Percentiles rank a stretch among this genome's conserved stretches.
These are phyloP conservation scores for Russula sp. DNA, from an alignment of 768 basidiomycete genomes.

Conservation along the genomic window DNA sequence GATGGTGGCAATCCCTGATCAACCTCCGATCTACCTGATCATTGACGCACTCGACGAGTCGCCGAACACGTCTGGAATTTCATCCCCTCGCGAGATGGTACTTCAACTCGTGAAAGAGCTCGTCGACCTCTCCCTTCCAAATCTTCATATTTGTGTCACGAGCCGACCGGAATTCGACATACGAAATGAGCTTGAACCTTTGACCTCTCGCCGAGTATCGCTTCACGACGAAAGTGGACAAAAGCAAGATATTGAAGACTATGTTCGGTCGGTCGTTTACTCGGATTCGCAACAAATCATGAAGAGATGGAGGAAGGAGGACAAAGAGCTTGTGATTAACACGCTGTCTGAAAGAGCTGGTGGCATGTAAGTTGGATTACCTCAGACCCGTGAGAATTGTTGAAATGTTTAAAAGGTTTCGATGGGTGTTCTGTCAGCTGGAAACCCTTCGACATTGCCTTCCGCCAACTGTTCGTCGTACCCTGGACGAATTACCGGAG, in stretches of 20 bases:
- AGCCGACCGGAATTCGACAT: slow-evolving; percentile 16
- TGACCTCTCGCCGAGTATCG: neutral
- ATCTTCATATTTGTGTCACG: slow-evolving; percentile 9
- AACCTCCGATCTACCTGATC: slow-evolving; percentile 3
- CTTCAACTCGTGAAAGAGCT: slow-evolving; percentile 11
- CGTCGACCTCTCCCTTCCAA: neutral
- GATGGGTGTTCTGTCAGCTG: slow-evolving; percentile 5
- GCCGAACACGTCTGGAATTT: neutral
- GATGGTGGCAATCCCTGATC: slow-evolving; percentile 4
- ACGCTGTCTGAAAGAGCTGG: slow-evolving; percentile 10
- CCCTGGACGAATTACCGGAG: neutral
- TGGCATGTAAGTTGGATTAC: slow-evolving; percentile 9
- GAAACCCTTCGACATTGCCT: slow-evolving; percentile 8
- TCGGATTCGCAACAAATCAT: slow-evolving; percentile 11
- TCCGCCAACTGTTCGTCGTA: neutral
- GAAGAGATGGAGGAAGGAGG: neutral
- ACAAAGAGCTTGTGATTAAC: neutral
- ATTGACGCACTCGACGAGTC: slow-evolving; percentile 12
- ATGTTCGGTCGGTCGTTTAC: neutral
- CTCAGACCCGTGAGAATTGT: neutral
- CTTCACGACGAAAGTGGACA: slow-evolving; percentile 11
- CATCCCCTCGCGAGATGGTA: neutral
- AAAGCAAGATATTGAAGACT: neutral
- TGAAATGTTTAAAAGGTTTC: slow-evolving; percentile 4
- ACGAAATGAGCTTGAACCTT: neutral